These are phyloP conservation scores for Cyberlindnera nakhonratchasimensis DNA, from an alignment of 805 yeast species.

Conservation along the genomic window DNA sequence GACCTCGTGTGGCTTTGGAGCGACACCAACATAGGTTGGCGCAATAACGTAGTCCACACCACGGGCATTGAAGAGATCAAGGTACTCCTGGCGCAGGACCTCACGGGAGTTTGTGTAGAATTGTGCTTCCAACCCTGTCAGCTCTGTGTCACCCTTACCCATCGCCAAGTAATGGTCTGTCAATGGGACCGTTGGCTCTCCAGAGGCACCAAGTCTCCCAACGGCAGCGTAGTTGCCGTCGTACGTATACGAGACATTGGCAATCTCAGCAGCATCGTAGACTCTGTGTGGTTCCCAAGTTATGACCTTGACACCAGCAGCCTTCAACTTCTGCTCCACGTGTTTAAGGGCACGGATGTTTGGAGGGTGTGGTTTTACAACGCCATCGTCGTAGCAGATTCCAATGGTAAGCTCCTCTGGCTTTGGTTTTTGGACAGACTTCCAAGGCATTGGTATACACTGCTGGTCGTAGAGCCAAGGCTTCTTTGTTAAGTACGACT, in stretches of 20 bases:
- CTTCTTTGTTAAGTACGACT: constrained; percentile 41
- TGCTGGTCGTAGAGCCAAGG: constrained; percentile 54
- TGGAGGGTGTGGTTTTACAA: constrained; percentile 68
- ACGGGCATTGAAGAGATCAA: constrained; percentile 47
- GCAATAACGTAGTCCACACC: constrained; percentile 63
- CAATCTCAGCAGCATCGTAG: constrained; percentile 56
- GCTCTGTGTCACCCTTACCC: constrained; percentile 53
- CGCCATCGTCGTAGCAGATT: constrained; percentile 59
- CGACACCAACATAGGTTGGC: constrained; percentile 66
- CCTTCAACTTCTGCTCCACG: constrained; percentile 50
- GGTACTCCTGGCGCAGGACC: constrained; percentile 52
- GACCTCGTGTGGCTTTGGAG: constrained; percentile 62
- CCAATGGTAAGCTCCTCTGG: constrained; percentile 52
- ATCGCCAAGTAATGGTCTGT: constrained; percentile 58
- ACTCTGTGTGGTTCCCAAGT: constrained; percentile 57
- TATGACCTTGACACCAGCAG: constrained; percentile 56
- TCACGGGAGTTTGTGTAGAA: constrained; percentile 55
- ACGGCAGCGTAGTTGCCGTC: constrained; percentile 67
- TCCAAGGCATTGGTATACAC: constrained; percentile 39
- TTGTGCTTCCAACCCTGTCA: constrained; percentile 51
- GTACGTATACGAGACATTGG: constrained; percentile 49
- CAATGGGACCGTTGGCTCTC: constrained; percentile 66
- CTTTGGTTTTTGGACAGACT: constrained; percentile 31
- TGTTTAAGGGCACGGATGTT: constrained; percentile 51
- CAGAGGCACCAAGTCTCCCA: constrained; percentile 50